Base-by-base conservation (phyloP, 352 stramenopile genomes). In the Pythium phragmiticola region DNA sequence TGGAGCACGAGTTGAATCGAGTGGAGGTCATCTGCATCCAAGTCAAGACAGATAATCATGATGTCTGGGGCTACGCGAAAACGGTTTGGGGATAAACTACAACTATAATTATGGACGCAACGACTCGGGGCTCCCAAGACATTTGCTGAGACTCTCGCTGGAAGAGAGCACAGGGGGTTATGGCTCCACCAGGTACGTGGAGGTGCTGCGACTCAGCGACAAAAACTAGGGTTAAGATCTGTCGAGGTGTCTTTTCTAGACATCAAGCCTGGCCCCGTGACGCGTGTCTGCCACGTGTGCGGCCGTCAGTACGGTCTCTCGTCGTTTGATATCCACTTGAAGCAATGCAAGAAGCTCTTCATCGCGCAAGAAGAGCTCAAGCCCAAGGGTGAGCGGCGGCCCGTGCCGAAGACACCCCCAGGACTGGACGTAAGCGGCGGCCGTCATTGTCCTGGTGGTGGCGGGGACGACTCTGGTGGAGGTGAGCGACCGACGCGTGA, bases 331-430 rank as follows among this genome's bases (percentile, higher is more conserved):
- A 93, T 93, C 56, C 84, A 93, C 51, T 65, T 93, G 39, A 91
- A 90, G 68, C 84, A 93, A 46, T 93, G 84, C 75, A 93, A 93
- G 65, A 89, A 91, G 49, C 63, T 93, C 3, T 93, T 82, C 70
- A 68, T 90, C 43, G 69, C 82, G 7, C 79, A 89, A 71, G 84
- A 93, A 67, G 82, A 91, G 36, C 69, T 72, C 14, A 93, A 93
- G 55, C 84, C 84, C 16, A 69, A 72, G 45, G 65, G 70, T 11
- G 84, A 93, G 47, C 77, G 82, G 12, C 75, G 80, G 9, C 75
- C 75, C 4, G 68, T 93, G 41, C 85, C 85, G 1, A 87, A 87
- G 63, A 90, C 85, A 0, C 85, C 82, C 2, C 78, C 79, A 19
- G 69, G 65, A 17, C 54, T 91, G 3, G 76, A 66, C 14, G 65